A percentile compares a stretch with the other conserved stretches of the same genome.
These are phyloP conservation scores for Mallotus japonicus DNA, from an alignment of 441 rosid genomes.

Conservation along the genomic window DNA sequence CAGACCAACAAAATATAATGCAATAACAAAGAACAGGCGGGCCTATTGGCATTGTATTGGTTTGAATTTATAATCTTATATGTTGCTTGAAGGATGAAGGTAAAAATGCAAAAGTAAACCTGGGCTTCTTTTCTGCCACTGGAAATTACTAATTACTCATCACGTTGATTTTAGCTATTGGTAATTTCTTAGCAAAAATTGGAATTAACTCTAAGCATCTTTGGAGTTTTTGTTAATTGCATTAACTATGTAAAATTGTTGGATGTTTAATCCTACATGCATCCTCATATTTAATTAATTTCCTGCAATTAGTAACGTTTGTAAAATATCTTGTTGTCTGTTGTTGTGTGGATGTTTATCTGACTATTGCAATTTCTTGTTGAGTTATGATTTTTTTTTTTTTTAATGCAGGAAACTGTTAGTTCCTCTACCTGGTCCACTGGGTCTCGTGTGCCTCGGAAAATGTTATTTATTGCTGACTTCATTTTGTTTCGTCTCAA, in stretches of 20 bases:
- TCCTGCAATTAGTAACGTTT: too few species aligned
- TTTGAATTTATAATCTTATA: not conserved
- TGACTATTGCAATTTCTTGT: slow-evolving; percentile 10
- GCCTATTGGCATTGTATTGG: not conserved
- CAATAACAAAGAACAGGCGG: not conserved
- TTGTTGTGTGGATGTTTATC: not conserved
- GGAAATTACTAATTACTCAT: not conserved
- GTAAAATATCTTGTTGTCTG: not conserved
- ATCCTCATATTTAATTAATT: too few species aligned
- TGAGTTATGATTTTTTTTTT: slow-evolving; percentile 7
- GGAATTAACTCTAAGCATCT: not conserved
- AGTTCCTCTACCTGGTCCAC: slow-evolving; percentile 77
- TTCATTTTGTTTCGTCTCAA: slow-evolving; percentile 70
- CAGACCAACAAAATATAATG: not conserved
- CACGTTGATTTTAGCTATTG: not conserved
- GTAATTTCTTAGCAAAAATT: not conserved
- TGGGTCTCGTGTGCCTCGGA: slow-evolving; percentile 79
- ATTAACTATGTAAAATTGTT: not conserved
- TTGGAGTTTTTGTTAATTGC: not conserved
- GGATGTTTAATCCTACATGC: not conserved
- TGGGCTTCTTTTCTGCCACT: not conserved
- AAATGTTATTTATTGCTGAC: slow-evolving; percentile 64
- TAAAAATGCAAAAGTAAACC: not conserved
- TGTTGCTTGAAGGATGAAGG: not conserved
- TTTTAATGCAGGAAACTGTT: slow-evolving; percentile 65